phyloP scores from a whole-genome alignment of 2,329 filamentous ascomycete species.

The Westerdykella aurantiaca region DNA sequence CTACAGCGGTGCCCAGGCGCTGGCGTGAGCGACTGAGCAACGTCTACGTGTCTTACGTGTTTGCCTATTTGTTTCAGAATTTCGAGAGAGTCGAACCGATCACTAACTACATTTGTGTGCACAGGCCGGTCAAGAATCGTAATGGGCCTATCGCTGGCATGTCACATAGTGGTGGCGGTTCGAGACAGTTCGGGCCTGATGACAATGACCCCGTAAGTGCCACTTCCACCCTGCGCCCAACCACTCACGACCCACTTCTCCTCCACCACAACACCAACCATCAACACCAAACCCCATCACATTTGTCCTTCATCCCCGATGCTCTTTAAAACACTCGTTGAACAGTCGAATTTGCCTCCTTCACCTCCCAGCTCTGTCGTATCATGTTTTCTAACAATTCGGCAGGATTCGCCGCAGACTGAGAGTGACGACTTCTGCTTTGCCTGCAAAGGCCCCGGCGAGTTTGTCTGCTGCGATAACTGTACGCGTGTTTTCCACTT shows the following conservation, averaged over 20 bases:
- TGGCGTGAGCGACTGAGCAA: constrained; percentile 28
- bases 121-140: constrained; percentile 72
- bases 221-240: constrained; percentile 39
- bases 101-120: constrained; percentile 27
- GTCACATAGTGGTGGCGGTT: constrained; percentile 55
- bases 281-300: constrained; percentile 21
- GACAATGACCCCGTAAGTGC: constrained; percentile 51
- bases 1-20: constrained; percentile 7
- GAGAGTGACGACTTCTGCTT: constrained; percentile 88
- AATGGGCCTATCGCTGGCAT: constrained; percentile 63
- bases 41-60: constrained; percentile 30
- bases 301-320: constrained; percentile 29
- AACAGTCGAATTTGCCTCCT: constrained; percentile 28
- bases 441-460: constrained; percentile 75
- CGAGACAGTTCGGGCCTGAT: constrained; percentile 56
- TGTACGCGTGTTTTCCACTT: constrained; percentile 90
- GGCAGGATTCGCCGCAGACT: constrained; percentile 35
- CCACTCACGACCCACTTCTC: constrained; percentile 27
- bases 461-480: constrained; percentile 88
- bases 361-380: constrained; percentile 32
- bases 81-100: constrained; percentile 12
- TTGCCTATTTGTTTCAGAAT: constrained; percentile 13
- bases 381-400: constrained; percentile 38
- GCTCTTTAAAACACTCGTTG: constrained; percentile 25
- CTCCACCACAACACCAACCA: constrained; percentile 32